Evolutionary conservation across 208 protist species (phyloP), one percentile per base, ranked within the genome.

Genomic region (Leishmania major): DNA sequence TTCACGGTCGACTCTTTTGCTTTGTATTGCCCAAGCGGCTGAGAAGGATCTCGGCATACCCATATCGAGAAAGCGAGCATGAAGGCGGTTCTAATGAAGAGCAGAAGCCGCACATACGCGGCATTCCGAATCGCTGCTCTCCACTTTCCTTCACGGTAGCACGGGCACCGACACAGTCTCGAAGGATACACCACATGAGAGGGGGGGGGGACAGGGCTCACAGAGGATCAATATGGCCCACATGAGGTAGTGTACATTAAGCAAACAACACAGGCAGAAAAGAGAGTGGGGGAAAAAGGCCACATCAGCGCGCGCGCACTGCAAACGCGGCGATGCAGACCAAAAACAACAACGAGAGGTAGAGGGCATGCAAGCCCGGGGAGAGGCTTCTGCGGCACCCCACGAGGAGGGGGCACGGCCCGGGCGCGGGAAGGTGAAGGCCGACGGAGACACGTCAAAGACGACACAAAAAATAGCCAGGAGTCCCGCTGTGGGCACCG

Each of bases 201-300:
- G 51, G 0, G 66, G 37, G 67, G 6, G 10, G 25, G 22, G 67
- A 8, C 10, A 11, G 0, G 7, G 10, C 67, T 72, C 40, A 43
- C 37, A 37, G 6, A 47, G 40, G 40, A 13, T 25, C 22, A 10
- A 47, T 37, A 25, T 49, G 40, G 3, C 31, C 43, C 40, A 60
- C 77, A 57, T 80, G 37, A 72, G n/a, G 25, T 37, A 40, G n/a
- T 59, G 15, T 75, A 75, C 71, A 75, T 75, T 3, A 40, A 28
- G 25, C 15, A 35, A 59, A 45, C n/a, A n/a, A 69, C 62, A 69
- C 62, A 69, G 4, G 19, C 8, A 75, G 0, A 51, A 31, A 57
- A 55, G 4, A 55, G 17, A 13, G 13, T 22, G 17, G 1, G 0
- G 2, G 5, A 10, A 6, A 22, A 55, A 55, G 15, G 17, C 17